Base-by-base conservation (phyloP, 192 early-diverging fungal species). In the Powellomyces hirtus region DNA sequence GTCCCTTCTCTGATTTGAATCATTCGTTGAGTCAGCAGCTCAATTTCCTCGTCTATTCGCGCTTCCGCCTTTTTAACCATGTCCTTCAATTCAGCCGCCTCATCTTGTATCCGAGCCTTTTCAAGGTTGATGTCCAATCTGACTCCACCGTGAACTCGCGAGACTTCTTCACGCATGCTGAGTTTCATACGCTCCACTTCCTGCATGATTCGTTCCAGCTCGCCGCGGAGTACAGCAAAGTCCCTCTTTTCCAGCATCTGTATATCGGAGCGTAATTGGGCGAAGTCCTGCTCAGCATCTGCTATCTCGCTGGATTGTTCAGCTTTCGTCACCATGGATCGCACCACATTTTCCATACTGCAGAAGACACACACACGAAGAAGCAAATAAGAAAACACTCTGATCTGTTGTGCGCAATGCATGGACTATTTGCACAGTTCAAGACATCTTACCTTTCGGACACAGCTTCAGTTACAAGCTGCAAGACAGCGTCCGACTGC, bases 111-210 rank as follows among this genome's bases (percentile, higher is more conserved):
- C 13, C 95, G 62, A 13, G 92, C 91, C 74, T 95, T 97, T 65
- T 97, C 95, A 72, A 97, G 70, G 62, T 91, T 94, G 68, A 94
- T 75, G 59, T 97, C 95, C 60, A 97, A 75, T 27, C 90, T 72
- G 0, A 94, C 90, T 4, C 88, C 85, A 0, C 90, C 91, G 74
- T 97, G 93, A 18, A 90, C 89, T 11, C 90, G 76, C 4, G 81
- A 86, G 6, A 94, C 85, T 61, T 94, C 92, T 66, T 93, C 90
- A 27, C 88, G 75, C 56, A 95, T 78, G 52, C 80, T 82, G 51
- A 89, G 87, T 51, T 90, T 87, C 30, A 94, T 72, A 63, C 88
- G 91, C 34, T 94, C 90, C 5, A 97, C 87, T 55, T 94, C 90
- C 16, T 79, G 77, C 58, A 84, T 77, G 4, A 94, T 80, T 2